These are phyloP conservation scores for Pyrenophora seminiperda DNA, from an alignment of 2,329 filamentous ascomycete species.

Conservation along the genomic window DNA sequence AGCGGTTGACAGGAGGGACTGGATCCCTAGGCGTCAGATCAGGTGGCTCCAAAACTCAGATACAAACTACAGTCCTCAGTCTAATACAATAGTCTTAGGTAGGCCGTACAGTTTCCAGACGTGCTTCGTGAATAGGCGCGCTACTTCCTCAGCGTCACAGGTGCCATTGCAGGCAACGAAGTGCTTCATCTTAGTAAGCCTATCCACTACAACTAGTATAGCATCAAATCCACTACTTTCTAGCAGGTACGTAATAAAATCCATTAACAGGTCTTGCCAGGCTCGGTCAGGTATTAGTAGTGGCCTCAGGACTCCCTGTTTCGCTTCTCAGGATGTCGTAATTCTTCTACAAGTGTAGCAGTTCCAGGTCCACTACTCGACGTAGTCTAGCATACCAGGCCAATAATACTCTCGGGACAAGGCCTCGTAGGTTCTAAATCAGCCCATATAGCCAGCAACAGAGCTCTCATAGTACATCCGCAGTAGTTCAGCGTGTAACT, in stretches of 20 bases:
- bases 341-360: not conserved
- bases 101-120: not conserved
- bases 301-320: constrained; percentile 1
- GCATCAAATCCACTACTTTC: not conserved
- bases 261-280: not conserved
- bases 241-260: not conserved
- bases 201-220: not conserved
- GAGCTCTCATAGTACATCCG: not conserved
- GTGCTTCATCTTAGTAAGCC: not conserved
- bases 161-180: not conserved
- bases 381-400: not conserved
- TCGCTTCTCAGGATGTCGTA: not conserved
- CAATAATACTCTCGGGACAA: not conserved
- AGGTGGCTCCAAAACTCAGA: not conserved
- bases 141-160: not conserved
- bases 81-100: not conserved
- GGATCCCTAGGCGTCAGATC: not conserved
- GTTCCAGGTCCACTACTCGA: not conserved
- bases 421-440: not conserved
- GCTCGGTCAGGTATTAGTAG: not conserved
- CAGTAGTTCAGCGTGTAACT: not conserved
- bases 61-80: not conserved
- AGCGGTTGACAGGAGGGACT: not conserved
- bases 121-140: not conserved
- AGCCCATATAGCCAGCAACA: not conserved